These are phyloP conservation scores for Tetracentron sinense DNA, from an alignment of 164 flowering plant genomes.

Conservation along the genomic window DNA sequence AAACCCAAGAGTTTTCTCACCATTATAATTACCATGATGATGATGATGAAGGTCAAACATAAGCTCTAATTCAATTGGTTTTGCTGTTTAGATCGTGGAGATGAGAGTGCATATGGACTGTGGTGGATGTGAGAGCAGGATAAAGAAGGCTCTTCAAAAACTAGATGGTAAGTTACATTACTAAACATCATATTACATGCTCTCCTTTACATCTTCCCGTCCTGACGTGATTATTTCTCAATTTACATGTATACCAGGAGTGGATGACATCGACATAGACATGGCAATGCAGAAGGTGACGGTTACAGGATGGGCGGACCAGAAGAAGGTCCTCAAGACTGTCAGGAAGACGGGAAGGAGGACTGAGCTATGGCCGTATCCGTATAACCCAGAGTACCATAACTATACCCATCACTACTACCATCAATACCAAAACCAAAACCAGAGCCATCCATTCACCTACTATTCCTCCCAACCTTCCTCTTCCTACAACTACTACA, in stretches of 20 bases:
- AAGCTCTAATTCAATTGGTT: background rate
- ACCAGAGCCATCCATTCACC: slow-evolving; percentile 8
- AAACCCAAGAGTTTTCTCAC: too few relatives aligned
- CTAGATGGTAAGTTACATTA: slow-evolving; percentile 38
- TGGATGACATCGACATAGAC: slow-evolving; percentile 61
- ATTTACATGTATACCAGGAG: slow-evolving; percentile 34
- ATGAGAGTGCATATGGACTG: slow-evolving; percentile 77
- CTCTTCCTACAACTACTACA: slow-evolving; percentile 52
- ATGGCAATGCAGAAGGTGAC: slow-evolving; percentile 74
- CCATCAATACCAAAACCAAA: slow-evolving; percentile 14
- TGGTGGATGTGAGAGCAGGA: slow-evolving; percentile 65
- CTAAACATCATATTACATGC: too few relatives aligned
- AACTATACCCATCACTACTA: slow-evolving; percentile 30
- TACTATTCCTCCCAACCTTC: slow-evolving; percentile 25
- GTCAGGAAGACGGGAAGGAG: slow-evolving; percentile 69
- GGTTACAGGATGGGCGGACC: slow-evolving; percentile 70
- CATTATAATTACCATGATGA: too few relatives aligned
- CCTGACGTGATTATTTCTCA: background rate
- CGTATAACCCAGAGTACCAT: slow-evolving; percentile 49
- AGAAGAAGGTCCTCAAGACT: slow-evolving; percentile 53
- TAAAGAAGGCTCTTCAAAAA: slow-evolving; percentile 52
- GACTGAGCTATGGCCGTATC: slow-evolving; percentile 76
- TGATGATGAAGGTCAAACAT: background rate
- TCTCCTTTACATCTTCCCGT: too few relatives aligned
- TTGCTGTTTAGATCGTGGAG: slow-evolving; percentile 50